phyloP scores from a whole-genome alignment of 257 asterid genomes.

The Paraleonurus japonicus region DNA sequence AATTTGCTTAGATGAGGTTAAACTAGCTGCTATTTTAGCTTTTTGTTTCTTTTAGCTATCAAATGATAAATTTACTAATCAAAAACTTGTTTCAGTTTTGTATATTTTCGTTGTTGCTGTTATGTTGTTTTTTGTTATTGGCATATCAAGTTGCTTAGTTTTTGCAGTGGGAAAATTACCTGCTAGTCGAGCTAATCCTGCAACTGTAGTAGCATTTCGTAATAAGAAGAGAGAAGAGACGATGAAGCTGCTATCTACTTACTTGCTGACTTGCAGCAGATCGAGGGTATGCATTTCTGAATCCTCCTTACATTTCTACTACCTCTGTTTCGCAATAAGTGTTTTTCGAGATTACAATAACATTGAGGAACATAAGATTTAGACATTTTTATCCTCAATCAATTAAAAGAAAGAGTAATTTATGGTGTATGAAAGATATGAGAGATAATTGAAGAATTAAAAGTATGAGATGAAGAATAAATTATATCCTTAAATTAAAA shows the following conservation, averaged over 20 bases:
- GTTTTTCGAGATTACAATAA: too few species aligned
- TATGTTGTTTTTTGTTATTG: background rate
- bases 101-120: background rate
- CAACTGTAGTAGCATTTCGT: conserved; percentile 57
- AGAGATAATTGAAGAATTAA: too few species aligned
- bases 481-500: too few species aligned
- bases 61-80: background rate
- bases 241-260: conserved; percentile 46
- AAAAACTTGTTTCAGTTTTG: background rate
- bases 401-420: too few species aligned
- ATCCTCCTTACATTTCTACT: too few species aligned
- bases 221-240: conserved; percentile 55
- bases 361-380: too few species aligned
- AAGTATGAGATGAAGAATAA: too few species aligned
- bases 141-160: conserved; percentile 22
- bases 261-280: conserved; percentile 50
- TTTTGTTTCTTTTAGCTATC: background rate
- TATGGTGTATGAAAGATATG: too few species aligned
- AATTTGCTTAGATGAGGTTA: background rate
- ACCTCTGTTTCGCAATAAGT: too few species aligned
- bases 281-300: conserved; percentile 47
- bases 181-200: conserved; percentile 70
- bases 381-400: too few species aligned
- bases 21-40: background rate
- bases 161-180: conserved; percentile 83